A percentile compares a stretch with the other conserved stretches of the same genome.
These are phyloP conservation scores for Neurospora discreta DNA, from an alignment of 495 filamentous ascomycete genomes.

Conservation along the genomic window DNA sequence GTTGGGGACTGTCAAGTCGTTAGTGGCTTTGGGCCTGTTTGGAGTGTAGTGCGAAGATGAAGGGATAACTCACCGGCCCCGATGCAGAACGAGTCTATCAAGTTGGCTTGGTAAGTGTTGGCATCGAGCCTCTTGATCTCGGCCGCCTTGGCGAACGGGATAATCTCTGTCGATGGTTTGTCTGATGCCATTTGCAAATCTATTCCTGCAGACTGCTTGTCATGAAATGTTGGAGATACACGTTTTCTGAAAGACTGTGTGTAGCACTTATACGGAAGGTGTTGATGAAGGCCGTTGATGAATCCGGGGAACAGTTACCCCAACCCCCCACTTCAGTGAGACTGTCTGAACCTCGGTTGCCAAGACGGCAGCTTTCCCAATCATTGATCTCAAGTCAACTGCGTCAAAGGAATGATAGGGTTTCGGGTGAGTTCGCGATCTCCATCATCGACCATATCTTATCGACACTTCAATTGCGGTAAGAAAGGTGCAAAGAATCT, in stretches of 20 bases:
- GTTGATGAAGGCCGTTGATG: not conserved
- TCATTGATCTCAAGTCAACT: not conserved
- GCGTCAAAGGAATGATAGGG: not conserved
- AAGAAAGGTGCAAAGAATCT: not conserved
- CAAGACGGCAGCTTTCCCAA: not conserved
- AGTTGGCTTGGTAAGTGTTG: constrained; percentile 49
- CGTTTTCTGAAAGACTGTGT: not conserved
- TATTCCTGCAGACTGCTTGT: not conserved
- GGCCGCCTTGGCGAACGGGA: constrained; percentile 24
- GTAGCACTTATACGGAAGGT: not conserved
- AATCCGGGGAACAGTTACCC: not conserved
- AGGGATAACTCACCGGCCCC: constrained; percentile 42
- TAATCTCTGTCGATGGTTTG: not conserved
- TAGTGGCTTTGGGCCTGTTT: not conserved
- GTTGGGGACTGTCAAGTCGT: constrained; percentile 52
- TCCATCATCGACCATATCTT: not conserved
- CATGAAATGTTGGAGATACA: not conserved
- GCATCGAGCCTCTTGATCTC: constrained; percentile 41
- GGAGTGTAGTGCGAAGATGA: not conserved
- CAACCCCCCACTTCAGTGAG: not conserved
- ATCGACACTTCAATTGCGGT: not conserved
- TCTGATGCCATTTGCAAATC: not conserved
- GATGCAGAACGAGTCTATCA: constrained; percentile 56
- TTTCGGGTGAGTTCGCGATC: not conserved
- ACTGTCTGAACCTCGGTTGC: not conserved